Evolutionary conservation across 2,329 filamentous ascomycete genomes (phyloP), one percentile per base, ranked within the genome.

Genomic region (Escovopsis sp.): DNA sequence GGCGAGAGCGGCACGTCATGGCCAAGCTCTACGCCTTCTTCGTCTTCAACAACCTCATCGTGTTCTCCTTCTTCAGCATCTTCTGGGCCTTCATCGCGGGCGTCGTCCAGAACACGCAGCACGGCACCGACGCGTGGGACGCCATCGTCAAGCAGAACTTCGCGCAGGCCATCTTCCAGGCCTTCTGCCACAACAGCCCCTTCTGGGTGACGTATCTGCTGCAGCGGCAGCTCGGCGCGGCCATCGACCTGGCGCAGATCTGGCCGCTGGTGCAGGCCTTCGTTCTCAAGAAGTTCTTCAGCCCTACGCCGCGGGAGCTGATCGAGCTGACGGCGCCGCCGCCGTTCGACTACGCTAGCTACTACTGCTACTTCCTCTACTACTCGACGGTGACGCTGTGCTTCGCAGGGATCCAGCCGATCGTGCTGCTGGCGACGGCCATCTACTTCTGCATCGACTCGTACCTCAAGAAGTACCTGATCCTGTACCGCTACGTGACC

Each of bases 361-460:
- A 96, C 61, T 98, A 94, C 69, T 96, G 94, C 57, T 96, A 93
- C 56, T 94, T 94, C 57, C 66, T 96, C 21, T 98, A 84, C 60
- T 98, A 96, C 61, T 68, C 81, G 17, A 94, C 88, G 0, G 82
- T 96, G 23, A 80, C 85, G 0, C 65, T 98, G 13, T 85, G 78
- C 48, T 94, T 90, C 50, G 76, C 79, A 2, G 75, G 77, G 2
- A 67, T 96, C 35, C 90, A 96, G 56, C 90, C 90, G 0, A 67
- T 96, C 17, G 80, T 90, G 2, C 67, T 98, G 7, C 76, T 83
- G 0, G 81, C 92, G 27, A 85, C 83, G 1, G 86, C 87, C 2
- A 60, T 94, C 21, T 98, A 94, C 65, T 96, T 96, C 55, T 62
- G 65, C 35, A 65, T 98, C 34, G 90, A 98, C 54, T 77, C 78